Base-by-base conservation (phyloP, 495 filamentous ascomycete species). In the Penicillium ochrochloron region DNA sequence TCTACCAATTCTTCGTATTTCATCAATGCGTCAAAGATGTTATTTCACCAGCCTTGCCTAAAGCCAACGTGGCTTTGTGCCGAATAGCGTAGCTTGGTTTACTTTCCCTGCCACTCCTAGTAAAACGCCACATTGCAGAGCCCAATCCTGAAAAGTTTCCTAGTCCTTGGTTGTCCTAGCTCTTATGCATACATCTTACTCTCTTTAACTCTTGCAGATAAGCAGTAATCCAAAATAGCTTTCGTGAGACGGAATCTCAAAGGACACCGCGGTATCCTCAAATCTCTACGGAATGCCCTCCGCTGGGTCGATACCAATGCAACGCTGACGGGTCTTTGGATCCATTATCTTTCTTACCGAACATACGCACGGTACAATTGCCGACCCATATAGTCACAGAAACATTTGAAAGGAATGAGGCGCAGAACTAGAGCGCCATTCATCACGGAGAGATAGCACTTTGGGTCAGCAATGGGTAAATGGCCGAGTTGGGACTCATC, bases 211-310 rank as follows among this genome's bases (percentile, higher is more conserved):
- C 25, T 48, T 48, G 21, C 44, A 25, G 21, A 12, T 48, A 48
- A 48, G 44, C 21, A 48, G 44, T 2, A 12, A 21, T 23, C 44
- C 19, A 12, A 48, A 54, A 54, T 33, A 54, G 51, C 51, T 34
- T 4, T 5, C 12, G 9, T 25, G 44, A 48, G 44, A 19, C 44
- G 44, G 21, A 25, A 12, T 23, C 10, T 48, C 44, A 25, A 48
- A 48, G 21, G 1, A 25, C 9, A 48, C 2, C 29, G 12, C 31
- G 27, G 2, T 53, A 34, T n/a, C 29, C 51, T 54, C 25, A 10
- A 54, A 54, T 54, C 7, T 53, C 25, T 53, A 53, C 51, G 51
- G 51, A 53, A 53, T 29, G 31, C 23, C 14, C 51, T 53, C 51
- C 51, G 51, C 51, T 33, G 25, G 51, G 31, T 17, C 27, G 51